phyloP scores from a whole-genome alignment of 2,329 filamentous ascomycete genomes.

The Cordyceps tenuipes region DNA sequence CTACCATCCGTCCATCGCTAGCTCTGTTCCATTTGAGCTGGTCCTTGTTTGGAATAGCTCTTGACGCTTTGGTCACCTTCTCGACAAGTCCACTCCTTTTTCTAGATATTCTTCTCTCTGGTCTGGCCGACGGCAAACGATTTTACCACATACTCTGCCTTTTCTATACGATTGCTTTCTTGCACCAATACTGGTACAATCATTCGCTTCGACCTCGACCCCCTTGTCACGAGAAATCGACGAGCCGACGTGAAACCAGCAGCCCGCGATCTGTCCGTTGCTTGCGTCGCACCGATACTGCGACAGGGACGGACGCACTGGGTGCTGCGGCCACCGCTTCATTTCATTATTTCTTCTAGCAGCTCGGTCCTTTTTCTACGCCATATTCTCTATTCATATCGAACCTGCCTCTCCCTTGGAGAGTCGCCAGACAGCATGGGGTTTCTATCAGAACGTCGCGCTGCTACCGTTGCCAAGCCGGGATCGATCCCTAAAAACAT shows the following conservation, averaged over 20 bases:
- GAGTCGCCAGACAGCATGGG: background rate
- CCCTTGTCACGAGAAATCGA: background rate
- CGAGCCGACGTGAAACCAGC: background rate
- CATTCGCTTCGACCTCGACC: background rate
- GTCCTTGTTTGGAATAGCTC: background rate
- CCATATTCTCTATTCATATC: too few species aligned
- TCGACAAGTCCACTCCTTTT: slow-evolving; percentile 5
- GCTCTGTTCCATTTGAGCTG: background rate
- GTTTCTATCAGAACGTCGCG: background rate
- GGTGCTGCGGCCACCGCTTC: background rate
- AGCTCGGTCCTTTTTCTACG: background rate
- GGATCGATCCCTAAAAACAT: slow-evolving; percentile 11
- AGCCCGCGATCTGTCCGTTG: background rate
- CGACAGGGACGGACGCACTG: background rate
- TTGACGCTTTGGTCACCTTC: background rate
- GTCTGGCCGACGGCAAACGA: background rate
- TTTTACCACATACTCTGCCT: background rate
- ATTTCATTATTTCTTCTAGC: background rate
- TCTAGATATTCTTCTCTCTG: background rate
- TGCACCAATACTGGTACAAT: background rate
- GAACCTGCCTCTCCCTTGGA: background rate
- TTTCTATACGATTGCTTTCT: background rate
- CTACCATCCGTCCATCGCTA: background rate
- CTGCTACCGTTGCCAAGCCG: slow-evolving; percentile 6
- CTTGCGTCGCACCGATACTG: background rate